These are phyloP conservation scores for Pythium pyrilobum DNA, from an alignment of 352 stramenopile genomes.

Conservation along the genomic window DNA sequence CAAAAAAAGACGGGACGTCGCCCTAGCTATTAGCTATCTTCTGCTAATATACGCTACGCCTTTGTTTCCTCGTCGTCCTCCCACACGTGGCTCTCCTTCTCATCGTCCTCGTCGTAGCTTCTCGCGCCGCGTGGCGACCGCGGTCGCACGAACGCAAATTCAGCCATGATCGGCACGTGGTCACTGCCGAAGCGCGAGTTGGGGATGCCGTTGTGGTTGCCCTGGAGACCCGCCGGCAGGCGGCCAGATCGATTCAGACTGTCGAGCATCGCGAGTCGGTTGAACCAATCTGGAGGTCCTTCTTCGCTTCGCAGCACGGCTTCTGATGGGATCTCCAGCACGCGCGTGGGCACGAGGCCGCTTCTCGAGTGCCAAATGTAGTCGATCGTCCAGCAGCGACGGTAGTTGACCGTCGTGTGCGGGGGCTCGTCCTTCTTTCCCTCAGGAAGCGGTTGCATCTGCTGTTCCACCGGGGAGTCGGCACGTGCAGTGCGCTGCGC, in stretches of 20 bases:
- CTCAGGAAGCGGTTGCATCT: slow-evolving; percentile 22
- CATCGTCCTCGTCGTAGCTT: background rate
- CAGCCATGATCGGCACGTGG: slow-evolving; percentile 82
- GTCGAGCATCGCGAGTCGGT: slow-evolving; percentile 62
- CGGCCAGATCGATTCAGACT: slow-evolving; percentile 64
- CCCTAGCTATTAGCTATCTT: background rate
- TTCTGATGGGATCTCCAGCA: slow-evolving; percentile 77
- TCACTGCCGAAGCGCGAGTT: slow-evolving; percentile 83
- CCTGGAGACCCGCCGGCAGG: slow-evolving; percentile 51
- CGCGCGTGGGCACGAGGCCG: slow-evolving; percentile 45
- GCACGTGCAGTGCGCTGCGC: slow-evolving; percentile 20
- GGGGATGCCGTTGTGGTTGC: slow-evolving; percentile 86
- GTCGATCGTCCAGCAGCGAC: slow-evolving; percentile 86
- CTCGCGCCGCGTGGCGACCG: background rate
- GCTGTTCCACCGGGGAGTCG: slow-evolving; percentile 1
- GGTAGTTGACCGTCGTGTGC: slow-evolving; percentile 85
- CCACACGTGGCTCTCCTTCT: background rate
- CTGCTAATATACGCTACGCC: slow-evolving; percentile 1
- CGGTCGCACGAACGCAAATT: slow-evolving; percentile 63
- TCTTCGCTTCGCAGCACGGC: slow-evolving; percentile 61
- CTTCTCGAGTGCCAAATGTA: slow-evolving; percentile 86
- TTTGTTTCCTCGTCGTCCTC: slow-evolving; percentile 25
- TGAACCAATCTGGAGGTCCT: slow-evolving; percentile 73
- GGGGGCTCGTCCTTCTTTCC: slow-evolving; percentile 62
- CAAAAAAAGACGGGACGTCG: background rate